Conservation (phyloP, 1,284 basidiomycete genomes). For the Cerioporus squamosus region DNA sequence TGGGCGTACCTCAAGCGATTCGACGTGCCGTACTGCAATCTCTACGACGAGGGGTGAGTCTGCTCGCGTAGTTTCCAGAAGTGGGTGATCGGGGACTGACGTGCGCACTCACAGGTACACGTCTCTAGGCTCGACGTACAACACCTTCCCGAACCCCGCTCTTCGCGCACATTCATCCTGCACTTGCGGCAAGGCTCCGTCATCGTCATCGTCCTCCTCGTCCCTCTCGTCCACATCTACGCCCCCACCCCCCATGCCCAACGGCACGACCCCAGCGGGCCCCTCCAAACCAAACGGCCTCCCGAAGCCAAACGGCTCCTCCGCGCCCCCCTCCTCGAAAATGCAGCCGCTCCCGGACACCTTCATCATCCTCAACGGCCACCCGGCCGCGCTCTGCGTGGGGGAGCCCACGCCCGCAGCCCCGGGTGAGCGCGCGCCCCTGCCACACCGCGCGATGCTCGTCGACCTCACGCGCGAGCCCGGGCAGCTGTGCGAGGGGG, state of each 20-base stretch:
- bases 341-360: slow-evolving; percentile 22
- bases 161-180: slow-evolving; percentile 50
- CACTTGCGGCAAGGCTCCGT: slow-evolving; percentile 18
- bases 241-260: too few species aligned
- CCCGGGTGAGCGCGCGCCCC: slow-evolving; percentile 16
- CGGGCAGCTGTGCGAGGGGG: slow-evolving; percentile 17
- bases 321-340: background rate
- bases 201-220: background rate
- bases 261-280: background rate
- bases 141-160: slow-evolving; percentile 92
- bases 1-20: slow-evolving; percentile 87
- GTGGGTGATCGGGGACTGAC: background rate
- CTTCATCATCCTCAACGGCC: slow-evolving; percentile 20
- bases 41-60: slow-evolving; percentile 91
- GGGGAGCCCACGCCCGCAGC: slow-evolving; percentile 10
- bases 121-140: slow-evolving; percentile 92
- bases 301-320: background rate
- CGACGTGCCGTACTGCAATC: slow-evolving; percentile 80
- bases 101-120: slow-evolving; percentile 73
- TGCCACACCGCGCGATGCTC: slow-evolving; percentile 19
- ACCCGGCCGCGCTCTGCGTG: slow-evolving; percentile 13
- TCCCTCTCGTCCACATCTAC: too few species aligned
- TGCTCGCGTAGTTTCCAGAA: background rate
- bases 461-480: slow-evolving; percentile 14
- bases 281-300: background rate